Percentiles rank a stretch among this genome's conserved stretches.
These are phyloP conservation scores for Melastoma candidum DNA, from an alignment of 441 rosid genomes.

Conservation along the genomic window DNA sequence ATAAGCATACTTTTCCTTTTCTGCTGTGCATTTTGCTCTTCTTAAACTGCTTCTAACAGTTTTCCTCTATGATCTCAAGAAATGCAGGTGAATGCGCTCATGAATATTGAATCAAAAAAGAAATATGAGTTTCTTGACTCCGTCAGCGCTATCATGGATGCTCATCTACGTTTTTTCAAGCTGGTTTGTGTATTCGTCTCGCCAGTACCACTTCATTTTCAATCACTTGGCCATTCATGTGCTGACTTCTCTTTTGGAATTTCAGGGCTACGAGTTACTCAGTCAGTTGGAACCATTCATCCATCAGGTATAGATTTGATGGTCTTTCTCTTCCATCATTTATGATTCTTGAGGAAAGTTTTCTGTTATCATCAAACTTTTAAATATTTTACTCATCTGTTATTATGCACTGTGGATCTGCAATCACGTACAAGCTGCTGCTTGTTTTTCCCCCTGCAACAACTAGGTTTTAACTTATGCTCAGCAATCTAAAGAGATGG, in stretches of 20 bases:
- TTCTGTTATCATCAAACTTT: no score
- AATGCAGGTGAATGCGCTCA: conserved; percentile 73
- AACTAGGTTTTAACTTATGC: conserved; percentile 74
- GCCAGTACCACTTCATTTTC: conserved; percentile 6
- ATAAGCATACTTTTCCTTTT: conserved; percentile 6
- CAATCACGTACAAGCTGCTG: no score
- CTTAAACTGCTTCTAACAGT: conserved; percentile 13
- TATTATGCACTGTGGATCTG: no score
- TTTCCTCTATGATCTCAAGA: conserved; percentile 39
- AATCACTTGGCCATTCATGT: conserved; percentile 1
- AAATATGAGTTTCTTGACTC: conserved; percentile 91
- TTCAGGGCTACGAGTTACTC: conserved; percentile 68
- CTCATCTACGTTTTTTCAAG: conserved; percentile 84
- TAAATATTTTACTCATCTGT: no score
- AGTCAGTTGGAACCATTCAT: conserved; percentile 78
- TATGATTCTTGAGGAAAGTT: no score
- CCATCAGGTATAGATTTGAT: conserved; percentile 45
- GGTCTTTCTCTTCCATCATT: no score
- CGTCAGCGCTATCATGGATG: conserved; percentile 85
- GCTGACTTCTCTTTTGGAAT: conserved; percentile 14
- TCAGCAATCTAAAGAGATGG: conserved; percentile 81
- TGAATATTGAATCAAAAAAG: conserved; percentile 78
- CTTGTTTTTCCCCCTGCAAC: conserved; percentile 1
- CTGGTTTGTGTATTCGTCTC: conserved; percentile 35
- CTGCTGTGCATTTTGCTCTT: conserved; percentile 4